phyloP scores from a whole-genome alignment of 2,329 filamentous ascomycete species.

The Phaeosphaeria sp. region DNA sequence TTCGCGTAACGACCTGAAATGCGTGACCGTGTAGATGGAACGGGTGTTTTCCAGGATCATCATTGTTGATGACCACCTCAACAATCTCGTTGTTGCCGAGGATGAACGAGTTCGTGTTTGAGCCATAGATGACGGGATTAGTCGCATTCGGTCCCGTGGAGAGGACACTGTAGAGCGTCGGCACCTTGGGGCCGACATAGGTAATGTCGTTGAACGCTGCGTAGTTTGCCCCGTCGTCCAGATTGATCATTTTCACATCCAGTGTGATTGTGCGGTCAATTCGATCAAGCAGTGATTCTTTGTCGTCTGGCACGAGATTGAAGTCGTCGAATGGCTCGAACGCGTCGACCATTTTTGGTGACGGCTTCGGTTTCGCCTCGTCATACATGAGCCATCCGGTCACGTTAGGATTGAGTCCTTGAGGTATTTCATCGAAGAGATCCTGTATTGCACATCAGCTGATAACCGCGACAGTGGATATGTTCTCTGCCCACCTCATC shows the following conservation, averaged over 20 bases:
- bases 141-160: constrained; percentile 61
- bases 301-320: constrained; percentile 72
- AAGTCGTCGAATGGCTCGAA: constrained; percentile 78
- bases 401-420: constrained; percentile 69
- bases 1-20: constrained; percentile 47
- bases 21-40: constrained; percentile 71
- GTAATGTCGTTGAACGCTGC: constrained; percentile 74
- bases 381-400: constrained; percentile 65
- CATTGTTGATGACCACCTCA: constrained; percentile 79
- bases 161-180: constrained; percentile 78
- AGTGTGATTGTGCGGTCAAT: constrained; percentile 71
- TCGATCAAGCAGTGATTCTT: constrained; percentile 64
- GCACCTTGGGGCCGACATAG: constrained; percentile 77
- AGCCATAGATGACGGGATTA: constrained; percentile 56
- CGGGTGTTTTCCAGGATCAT: constrained; percentile 70
- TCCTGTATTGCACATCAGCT: constrained; percentile 35
- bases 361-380: constrained; percentile 52
- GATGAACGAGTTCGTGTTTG: constrained; percentile 65
- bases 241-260: constrained; percentile 66
- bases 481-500: constrained; percentile 45
- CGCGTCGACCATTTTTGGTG: constrained; percentile 64
- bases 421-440: constrained; percentile 71
- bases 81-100: constrained; percentile 72
- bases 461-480: background rate
- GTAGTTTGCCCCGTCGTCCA: constrained; percentile 71